Evolutionary conservation across 805 yeast species (phyloP).

Genomic region (Suhomyces sp.): DNA sequence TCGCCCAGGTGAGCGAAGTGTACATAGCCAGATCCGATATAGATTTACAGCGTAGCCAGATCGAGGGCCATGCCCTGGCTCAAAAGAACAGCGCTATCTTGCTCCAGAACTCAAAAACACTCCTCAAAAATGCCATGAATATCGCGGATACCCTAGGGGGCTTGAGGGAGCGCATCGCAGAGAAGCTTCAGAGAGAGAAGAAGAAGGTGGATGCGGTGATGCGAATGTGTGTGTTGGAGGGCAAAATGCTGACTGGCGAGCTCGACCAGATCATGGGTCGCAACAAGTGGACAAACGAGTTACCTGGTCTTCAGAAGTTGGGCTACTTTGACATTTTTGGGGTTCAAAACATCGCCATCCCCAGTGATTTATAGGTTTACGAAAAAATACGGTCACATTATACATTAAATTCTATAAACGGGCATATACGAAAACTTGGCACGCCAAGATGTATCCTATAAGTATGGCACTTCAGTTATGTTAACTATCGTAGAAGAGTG

Average conservation of each 20-base stretch:
- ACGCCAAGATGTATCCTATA: conserved; percentile 4
- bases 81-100: conserved; percentile 28
- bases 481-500: conserved; percentile 22
- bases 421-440: not conserved
- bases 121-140: conserved; percentile 46
- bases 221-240: conserved; percentile 46
- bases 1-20: conserved; percentile 39
- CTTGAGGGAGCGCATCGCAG: conserved; percentile 45
- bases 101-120: conserved; percentile 37
- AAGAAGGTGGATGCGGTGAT: conserved; percentile 43
- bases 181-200: conserved; percentile 41
- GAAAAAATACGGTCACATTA: not conserved
- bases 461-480: conserved; percentile 31
- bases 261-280: conserved; percentile 32
- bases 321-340: conserved; percentile 28
- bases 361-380: not conserved
- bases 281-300: conserved; percentile 28
- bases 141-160: conserved; percentile 50
- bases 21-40: conserved; percentile 52
- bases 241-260: conserved; percentile 27
- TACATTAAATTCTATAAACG: conserved; percentile 1
- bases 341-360: conserved; percentile 4
- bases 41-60: conserved; percentile 47
- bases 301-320: conserved; percentile 20
- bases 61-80: conserved; percentile 28